A percentile compares a stretch with the other conserved stretches of the same genome.
These are phyloP conservation scores for Tothia fuscella DNA, from an alignment of 2,329 filamentous ascomycete genomes.

Conservation along the genomic window DNA sequence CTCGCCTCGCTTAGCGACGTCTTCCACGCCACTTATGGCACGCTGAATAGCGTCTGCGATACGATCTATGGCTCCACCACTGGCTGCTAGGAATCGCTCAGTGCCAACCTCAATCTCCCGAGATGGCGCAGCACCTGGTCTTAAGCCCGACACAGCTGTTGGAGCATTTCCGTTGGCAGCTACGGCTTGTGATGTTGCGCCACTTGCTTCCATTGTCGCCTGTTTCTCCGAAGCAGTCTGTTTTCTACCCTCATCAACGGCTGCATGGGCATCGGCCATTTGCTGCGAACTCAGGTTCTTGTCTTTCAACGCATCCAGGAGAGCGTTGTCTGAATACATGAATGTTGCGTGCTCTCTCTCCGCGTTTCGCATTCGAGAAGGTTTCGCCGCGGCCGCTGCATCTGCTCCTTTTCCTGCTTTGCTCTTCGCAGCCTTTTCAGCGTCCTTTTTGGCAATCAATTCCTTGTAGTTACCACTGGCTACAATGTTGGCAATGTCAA, in stretches of 20 bases:
- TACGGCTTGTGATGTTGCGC: slow-evolving; percentile 17
- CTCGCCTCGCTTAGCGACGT: slow-evolving; percentile 69
- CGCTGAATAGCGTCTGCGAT: slow-evolving; percentile 77
- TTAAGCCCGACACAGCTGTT: slow-evolving; percentile 26
- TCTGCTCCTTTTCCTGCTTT: slow-evolving; percentile 39
- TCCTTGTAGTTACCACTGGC: slow-evolving; percentile 67
- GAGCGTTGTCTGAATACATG: slow-evolving; percentile 56
- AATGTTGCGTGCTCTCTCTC: slow-evolving; percentile 60
- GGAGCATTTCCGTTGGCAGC: slow-evolving; percentile 23
- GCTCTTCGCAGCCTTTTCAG: slow-evolving; percentile 58
- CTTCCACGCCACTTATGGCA: slow-evolving; percentile 69
- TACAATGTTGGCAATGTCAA: slow-evolving; percentile 77
- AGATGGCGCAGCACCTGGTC: slow-evolving; percentile 28
- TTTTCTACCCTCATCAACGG: slow-evolving; percentile 36
- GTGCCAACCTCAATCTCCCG: slow-evolving; percentile 64
- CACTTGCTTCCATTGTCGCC: slow-evolving; percentile 21
- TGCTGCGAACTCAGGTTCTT: slow-evolving; percentile 35
- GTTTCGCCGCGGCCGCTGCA: slow-evolving; percentile 49
- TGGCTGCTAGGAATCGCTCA: slow-evolving; percentile 56
- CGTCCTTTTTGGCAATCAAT: slow-evolving; percentile 72
- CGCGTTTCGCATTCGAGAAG: slow-evolving; percentile 56
- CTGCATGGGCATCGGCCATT: slow-evolving; percentile 39
- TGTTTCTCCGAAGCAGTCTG: slow-evolving; percentile 26
- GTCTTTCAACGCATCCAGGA: slow-evolving; percentile 41
- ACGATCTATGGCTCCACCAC: slow-evolving; percentile 62